These are phyloP conservation scores for Venturia effusa DNA, from an alignment of 2,329 filamentous ascomycete genomes.

Conservation along the genomic window DNA sequence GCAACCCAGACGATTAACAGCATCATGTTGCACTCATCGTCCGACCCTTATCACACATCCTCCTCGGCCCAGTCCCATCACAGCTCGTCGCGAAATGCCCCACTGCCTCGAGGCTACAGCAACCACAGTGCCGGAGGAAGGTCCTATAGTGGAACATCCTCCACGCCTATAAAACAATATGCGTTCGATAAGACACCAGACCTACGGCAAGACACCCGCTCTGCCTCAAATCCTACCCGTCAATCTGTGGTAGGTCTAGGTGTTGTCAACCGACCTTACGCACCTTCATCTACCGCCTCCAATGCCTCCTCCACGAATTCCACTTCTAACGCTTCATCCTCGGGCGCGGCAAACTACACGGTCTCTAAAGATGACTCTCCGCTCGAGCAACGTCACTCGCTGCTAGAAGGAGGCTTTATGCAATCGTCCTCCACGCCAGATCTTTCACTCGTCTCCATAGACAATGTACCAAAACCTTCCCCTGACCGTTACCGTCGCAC, in stretches of 20 bases:
- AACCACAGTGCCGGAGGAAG: slow-evolving; percentile 19
- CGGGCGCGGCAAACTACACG: slow-evolving; percentile 19
- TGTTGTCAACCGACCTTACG: slow-evolving; percentile 16
- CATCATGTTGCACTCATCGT: slow-evolving; percentile 7
- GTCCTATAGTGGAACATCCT: slow-evolving; percentile 30
- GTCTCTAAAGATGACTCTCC: slow-evolving; percentile 39
- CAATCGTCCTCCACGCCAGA: slow-evolving; percentile 42
- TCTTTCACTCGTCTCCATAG: slow-evolving; percentile 43
- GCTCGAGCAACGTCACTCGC: slow-evolving; percentile 30
- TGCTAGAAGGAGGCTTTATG: slow-evolving; percentile 25
- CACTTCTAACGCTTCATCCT: slow-evolving; percentile 36
- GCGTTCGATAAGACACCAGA: slow-evolving; percentile 42
- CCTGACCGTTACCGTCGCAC: slow-evolving; percentile 76
- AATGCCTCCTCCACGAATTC: slow-evolving; percentile 36
- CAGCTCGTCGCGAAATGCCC: slow-evolving; percentile 2
- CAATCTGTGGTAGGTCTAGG: slow-evolving; percentile 14
- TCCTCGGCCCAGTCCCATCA: slow-evolving; percentile 10
- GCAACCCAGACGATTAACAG: slow-evolving; percentile 4
- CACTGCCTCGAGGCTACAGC: slow-evolving; percentile 1
- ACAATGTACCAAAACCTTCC: slow-evolving; percentile 53
- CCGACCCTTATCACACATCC: slow-evolving; percentile 7
- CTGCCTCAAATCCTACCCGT: slow-evolving; percentile 35
- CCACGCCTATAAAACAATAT: slow-evolving; percentile 38
- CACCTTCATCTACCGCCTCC: slow-evolving; percentile 31
- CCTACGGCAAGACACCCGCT: slow-evolving; percentile 46